Evolutionary conservation across 2,329 filamentous ascomycete genomes (phyloP).

Genomic region (Conoideocrella luteorostrata): DNA sequence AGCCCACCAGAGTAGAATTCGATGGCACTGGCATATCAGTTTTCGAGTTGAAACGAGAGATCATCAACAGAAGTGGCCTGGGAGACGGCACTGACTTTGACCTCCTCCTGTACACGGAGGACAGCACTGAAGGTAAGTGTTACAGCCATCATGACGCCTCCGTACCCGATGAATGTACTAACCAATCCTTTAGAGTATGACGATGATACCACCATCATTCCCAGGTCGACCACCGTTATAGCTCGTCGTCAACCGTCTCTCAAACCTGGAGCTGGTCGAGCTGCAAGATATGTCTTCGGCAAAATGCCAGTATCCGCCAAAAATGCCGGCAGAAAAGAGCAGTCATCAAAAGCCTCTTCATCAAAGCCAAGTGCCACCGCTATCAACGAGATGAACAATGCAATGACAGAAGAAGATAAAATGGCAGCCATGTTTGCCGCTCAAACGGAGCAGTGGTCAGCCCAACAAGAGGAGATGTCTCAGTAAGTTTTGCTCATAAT

Average conservation of each 20-base stretch:
- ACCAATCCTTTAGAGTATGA: conserved; percentile 67
- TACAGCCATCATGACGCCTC: not conserved
- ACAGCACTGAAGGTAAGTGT: conserved; percentile 76
- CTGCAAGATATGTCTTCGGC: conserved; percentile 90
- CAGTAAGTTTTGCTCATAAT: conserved; percentile 46
- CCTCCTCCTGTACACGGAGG: conserved; percentile 87
- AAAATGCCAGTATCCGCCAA: conserved; percentile 90
- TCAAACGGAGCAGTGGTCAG: conserved; percentile 85
- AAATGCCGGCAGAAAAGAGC: conserved; percentile 64
- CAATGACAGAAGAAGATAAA: conserved; percentile 89
- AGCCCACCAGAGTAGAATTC: conserved; percentile 89
- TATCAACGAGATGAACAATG: conserved; percentile 62
- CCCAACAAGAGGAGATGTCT: conserved; percentile 88
- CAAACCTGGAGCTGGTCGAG: conserved; percentile 80
- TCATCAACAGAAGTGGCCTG: conserved; percentile 87
- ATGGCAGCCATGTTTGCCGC: conserved; percentile 88
- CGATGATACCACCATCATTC: conserved; percentile 96
- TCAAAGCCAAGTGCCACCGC: conserved; percentile 52
- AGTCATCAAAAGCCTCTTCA: conserved; percentile 49
- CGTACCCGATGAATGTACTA: conserved; percentile 15
- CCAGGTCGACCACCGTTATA: conserved; percentile 88
- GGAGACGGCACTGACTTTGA: conserved; percentile 97
- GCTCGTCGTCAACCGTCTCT: conserved; percentile 78
- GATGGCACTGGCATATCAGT: conserved; percentile 97
- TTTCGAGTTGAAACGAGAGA: conserved; percentile 97